phyloP scores from a whole-genome alignment of 495 filamentous ascomycete species.

The Hyaloscypha variabilis region DNA sequence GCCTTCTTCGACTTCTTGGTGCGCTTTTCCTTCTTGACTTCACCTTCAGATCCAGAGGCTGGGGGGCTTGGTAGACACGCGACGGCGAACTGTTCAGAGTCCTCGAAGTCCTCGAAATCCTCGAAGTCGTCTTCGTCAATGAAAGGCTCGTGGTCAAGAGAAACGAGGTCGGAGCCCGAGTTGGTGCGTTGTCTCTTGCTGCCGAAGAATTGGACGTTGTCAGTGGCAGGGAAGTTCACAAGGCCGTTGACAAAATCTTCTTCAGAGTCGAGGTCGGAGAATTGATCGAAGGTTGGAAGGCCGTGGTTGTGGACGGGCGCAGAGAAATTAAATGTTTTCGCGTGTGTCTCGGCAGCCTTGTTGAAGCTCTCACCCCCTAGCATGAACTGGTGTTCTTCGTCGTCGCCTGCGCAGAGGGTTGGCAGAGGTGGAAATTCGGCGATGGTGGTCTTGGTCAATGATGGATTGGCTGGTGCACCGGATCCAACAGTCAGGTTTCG shows the following conservation, averaged over 20 bases:
- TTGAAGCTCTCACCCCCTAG: constrained; percentile 59
- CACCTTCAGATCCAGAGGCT: constrained; percentile 44
- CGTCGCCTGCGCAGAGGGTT: constrained; percentile 69
- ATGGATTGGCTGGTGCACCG: constrained; percentile 48
- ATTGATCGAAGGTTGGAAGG: constrained; percentile 78
- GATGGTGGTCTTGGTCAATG: constrained; percentile 52
- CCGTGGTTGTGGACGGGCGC: constrained; percentile 56
- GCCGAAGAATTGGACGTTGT: constrained; percentile 64
- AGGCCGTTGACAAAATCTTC: constrained; percentile 83
- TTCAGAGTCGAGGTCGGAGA: constrained; percentile 91
- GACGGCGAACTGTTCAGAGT: constrained; percentile 59
- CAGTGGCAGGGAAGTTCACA: constrained; percentile 66
- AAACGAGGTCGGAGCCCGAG: constrained; percentile 47
- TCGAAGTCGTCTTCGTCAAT: constrained; percentile 77
- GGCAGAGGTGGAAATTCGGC: constrained; percentile 63
- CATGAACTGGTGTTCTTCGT: constrained; percentile 76
- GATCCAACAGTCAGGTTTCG: constrained; percentile 84
- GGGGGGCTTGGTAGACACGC: constrained; percentile 51
- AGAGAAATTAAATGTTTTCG: constrained; percentile 53
- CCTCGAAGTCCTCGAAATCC: constrained; percentile 60
- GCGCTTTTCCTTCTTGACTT: constrained; percentile 63
- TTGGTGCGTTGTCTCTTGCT: constrained; percentile 79
- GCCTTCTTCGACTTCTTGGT: constrained; percentile 58
- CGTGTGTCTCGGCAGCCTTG: constrained; percentile 56
- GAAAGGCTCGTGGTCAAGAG: constrained; percentile 74